A percentile compares a stretch with the other conserved stretches of the same genome.
Conservation (phyloP, 192 early-diverging fungal genomes). For the Phlyctochytrium arcticum region DNA sequence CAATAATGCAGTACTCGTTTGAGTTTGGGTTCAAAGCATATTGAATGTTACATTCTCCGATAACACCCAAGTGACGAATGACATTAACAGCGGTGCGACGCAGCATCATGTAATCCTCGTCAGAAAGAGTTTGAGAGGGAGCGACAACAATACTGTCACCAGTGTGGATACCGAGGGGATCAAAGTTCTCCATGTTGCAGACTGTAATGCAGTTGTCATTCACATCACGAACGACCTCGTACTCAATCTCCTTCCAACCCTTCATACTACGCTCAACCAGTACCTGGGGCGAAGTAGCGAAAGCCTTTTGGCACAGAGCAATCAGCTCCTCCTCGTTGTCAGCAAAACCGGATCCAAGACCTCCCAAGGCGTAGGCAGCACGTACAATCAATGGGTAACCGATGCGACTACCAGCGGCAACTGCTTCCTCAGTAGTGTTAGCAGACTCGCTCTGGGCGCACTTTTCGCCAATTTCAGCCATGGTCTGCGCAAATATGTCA, state of each 20-base stretch:
- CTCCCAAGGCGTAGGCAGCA: slow-evolving; percentile 90
- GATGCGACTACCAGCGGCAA: slow-evolving; percentile 78
- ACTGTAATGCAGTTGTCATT: slow-evolving; percentile 98
- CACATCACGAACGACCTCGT: slow-evolving; percentile 96
- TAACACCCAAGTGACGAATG: slow-evolving; percentile 91
- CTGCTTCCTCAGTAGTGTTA: slow-evolving; percentile 77
- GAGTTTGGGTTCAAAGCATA: slow-evolving; percentile 89
- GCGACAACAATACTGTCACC: slow-evolving; percentile 99
- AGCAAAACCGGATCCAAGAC: slow-evolving; percentile 97
- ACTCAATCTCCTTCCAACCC: slow-evolving; percentile 99
- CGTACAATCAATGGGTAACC: slow-evolving; percentile 94
- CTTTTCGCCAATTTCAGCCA: slow-evolving; percentile 86
- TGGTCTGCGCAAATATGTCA: slow-evolving; percentile 83
- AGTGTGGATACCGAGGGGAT: slow-evolving; percentile 96
- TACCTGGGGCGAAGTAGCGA: slow-evolving; percentile 86
- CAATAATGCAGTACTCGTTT: slow-evolving; percentile 90
- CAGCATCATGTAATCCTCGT: slow-evolving; percentile 96
- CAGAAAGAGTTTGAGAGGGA: slow-evolving; percentile 91
- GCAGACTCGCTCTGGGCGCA: slow-evolving; percentile 87
- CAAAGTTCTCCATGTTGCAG: slow-evolving; percentile 99
- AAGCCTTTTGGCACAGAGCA: slow-evolving; percentile 76
- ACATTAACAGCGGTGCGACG: slow-evolving; percentile 93
- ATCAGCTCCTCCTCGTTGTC: slow-evolving; percentile 66
- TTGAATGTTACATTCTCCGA: slow-evolving; percentile 98
- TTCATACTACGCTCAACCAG: slow-evolving; percentile 95